Percentiles rank a stretch among this genome's conserved stretches.
These are phyloP conservation scores for Hypoxylon fragiforme DNA, from an alignment of 495 filamentous ascomycete species.

Conservation along the genomic window DNA sequence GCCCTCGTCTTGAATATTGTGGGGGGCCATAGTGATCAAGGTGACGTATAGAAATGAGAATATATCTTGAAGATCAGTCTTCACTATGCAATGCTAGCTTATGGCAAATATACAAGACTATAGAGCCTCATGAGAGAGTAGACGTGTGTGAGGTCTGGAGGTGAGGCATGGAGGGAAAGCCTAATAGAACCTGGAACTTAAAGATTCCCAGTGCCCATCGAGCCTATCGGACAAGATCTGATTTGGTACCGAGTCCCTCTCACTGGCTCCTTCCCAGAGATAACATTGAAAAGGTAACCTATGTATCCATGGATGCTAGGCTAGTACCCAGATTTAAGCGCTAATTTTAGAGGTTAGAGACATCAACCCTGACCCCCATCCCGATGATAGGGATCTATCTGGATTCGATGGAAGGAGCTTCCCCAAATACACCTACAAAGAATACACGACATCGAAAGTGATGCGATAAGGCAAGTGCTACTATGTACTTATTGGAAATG, in stretches of 20 bases:
- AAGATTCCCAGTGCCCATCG: background rate
- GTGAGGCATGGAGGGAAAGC: background rate
- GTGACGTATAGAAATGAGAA: background rate
- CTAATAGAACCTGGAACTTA: background rate
- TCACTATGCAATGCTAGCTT: background rate
- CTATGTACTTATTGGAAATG: too few relatives aligned
- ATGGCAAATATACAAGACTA: background rate
- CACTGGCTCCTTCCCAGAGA: constrained; percentile 6
- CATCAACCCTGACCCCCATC: too few relatives aligned
- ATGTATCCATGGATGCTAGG: background rate
- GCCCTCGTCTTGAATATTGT: constrained; percentile 32
- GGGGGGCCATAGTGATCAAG: constrained; percentile 31
- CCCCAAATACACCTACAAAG: too few relatives aligned
- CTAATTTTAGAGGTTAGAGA: too few relatives aligned
- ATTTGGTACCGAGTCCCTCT: constrained; percentile 16
- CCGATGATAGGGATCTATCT: too few relatives aligned
- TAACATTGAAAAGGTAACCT: background rate
- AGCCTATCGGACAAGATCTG: constrained; percentile 15
- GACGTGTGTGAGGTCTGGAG: background rate
- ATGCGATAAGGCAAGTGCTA: too few relatives aligned
- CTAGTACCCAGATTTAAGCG: background rate
- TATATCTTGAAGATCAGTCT: background rate
- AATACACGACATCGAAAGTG: too few relatives aligned
- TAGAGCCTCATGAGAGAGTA: too few relatives aligned
- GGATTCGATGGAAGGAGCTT: too few relatives aligned